Evolutionary conservation across 371 early-diverging fungal genomes (phyloP).

Genomic region (Actinomortierella wolfii): DNA sequence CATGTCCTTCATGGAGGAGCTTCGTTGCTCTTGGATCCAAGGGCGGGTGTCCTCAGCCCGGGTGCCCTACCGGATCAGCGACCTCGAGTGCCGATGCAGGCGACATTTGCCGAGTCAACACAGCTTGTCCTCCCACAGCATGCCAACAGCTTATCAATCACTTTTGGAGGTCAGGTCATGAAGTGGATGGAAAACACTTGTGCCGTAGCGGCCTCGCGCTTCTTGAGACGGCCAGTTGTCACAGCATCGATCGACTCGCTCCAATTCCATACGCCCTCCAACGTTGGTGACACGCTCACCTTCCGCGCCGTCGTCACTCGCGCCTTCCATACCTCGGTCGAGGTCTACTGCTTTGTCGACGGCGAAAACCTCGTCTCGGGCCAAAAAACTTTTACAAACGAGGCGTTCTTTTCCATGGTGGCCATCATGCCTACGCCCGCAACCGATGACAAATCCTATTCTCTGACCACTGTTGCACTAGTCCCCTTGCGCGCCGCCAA

Average conservation of each 20-base stretch:
- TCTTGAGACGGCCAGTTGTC: conserved; percentile 58
- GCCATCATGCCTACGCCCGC: conserved; percentile 17
- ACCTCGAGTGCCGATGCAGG: conserved; percentile 48
- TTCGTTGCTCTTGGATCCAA: too few relatives aligned
- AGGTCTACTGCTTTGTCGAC: conserved; percentile 67
- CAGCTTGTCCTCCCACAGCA: conserved; percentile 79
- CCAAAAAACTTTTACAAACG: conserved; percentile 63
- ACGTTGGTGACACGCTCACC: conserved; percentile 56
- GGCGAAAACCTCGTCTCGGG: conserved; percentile 64
- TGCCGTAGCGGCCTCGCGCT: conserved; percentile 66
- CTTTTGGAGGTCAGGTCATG: conserved; percentile 85
- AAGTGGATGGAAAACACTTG: conserved; percentile 78
- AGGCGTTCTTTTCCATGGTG: conserved; percentile 63
- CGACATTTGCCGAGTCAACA: conserved; percentile 67
- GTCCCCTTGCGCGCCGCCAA: too few relatives aligned
- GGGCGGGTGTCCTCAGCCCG: background rate
- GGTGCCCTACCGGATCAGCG: conserved; percentile 3
- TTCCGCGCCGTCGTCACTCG: conserved; percentile 62
- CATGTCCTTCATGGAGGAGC: too few relatives aligned
- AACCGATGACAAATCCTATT: too few relatives aligned
- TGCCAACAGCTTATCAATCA: conserved; percentile 72
- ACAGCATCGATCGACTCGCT: conserved; percentile 59
- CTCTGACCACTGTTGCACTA: too few relatives aligned
- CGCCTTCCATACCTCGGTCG: conserved; percentile 62
- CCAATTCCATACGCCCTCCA: conserved; percentile 19